phyloP scores from a whole-genome alignment of 106 monocot genomes.

The Dioscorea dumetorum region DNA sequence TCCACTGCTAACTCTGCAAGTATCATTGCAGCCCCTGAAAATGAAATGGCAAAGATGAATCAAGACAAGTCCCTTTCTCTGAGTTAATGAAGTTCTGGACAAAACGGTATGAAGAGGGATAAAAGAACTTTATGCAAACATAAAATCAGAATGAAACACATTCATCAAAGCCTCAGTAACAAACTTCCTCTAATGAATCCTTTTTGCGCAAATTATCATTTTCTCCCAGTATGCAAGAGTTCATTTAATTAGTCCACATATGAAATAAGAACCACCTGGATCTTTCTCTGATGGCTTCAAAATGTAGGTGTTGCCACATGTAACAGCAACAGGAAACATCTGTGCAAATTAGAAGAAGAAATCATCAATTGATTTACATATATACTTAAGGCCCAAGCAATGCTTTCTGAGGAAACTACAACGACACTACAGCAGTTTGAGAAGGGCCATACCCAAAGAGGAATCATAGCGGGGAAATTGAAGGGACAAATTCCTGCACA shows the following conservation, averaged over 20 bases:
- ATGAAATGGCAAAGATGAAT: too few relatives aligned
- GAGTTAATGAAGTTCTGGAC: too few relatives aligned
- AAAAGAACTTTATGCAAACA: too few relatives aligned
- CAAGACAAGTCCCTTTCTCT: too few relatives aligned
- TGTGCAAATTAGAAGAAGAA: slow-evolving; percentile 15
- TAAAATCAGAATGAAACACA: too few relatives aligned
- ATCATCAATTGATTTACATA: neutral
- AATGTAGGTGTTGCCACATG: slow-evolving; percentile 93
- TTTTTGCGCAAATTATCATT: too few relatives aligned
- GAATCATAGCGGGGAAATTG: slow-evolving; percentile 99
- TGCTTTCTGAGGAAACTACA: too few relatives aligned
- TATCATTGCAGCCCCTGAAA: slow-evolving; percentile 91
- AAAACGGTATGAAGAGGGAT: too few relatives aligned
- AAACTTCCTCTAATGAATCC: too few relatives aligned
- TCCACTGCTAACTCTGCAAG: slow-evolving; percentile 94
- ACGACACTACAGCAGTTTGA: neutral
- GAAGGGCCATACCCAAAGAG: slow-evolving; percentile 72
- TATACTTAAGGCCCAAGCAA: neutral
- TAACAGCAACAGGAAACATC: slow-evolving; percentile 98
- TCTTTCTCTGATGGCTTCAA: slow-evolving; percentile 99
- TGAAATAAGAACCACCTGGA: slow-evolving; percentile 53
- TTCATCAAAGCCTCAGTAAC: too few relatives aligned
- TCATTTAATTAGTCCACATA: neutral
- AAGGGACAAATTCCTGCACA: slow-evolving; percentile 99
- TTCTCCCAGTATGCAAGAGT: too few relatives aligned